Conservation (phyloP, 768 basidiomycete species). For the Boletus edulis region DNA sequence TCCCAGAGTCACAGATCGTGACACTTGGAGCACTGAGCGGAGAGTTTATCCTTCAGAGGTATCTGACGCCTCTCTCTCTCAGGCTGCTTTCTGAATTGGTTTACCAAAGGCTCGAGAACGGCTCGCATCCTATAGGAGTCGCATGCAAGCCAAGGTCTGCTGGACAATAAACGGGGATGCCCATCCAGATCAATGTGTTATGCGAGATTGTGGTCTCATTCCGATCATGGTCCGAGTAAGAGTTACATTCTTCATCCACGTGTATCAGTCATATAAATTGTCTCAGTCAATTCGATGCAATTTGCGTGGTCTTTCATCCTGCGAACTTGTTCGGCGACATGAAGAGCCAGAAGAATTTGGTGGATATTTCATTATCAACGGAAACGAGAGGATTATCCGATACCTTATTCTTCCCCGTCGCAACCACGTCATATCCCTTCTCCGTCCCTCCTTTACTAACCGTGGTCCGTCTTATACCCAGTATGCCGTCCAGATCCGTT, state of each 20-base stretch:
- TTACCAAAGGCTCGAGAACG: conserved; percentile 81
- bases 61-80: conserved; percentile 10
- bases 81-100: conserved; percentile 6
- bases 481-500: conserved; percentile 93
- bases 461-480: conserved; percentile 95
- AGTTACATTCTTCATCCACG: conserved; percentile 10
- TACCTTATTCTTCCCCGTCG: conserved; percentile 95
- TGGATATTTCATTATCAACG: conserved; percentile 98
- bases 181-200: conserved; percentile 65
- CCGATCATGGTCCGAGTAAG: conserved; percentile 97
- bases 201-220: conserved; percentile 83
- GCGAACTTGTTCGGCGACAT: conserved; percentile 82
- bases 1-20: conserved; percentile 86
- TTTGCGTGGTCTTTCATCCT: conserved; percentile 78
- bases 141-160: conserved; percentile 82
- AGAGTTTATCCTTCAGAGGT: conserved; percentile 90
- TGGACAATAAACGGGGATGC: conserved; percentile 73
- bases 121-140: conserved; percentile 85
- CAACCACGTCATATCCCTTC: conserved; percentile 91
- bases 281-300: conserved; percentile 88
- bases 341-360: conserved; percentile 99
- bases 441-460: conserved; percentile 87
- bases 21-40: conserved; percentile 68
- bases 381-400: conserved; percentile 97
- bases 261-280: background rate